phyloP scores from a whole-genome alignment of 2,329 filamentous ascomycete species.

The Cadophora sp. region DNA sequence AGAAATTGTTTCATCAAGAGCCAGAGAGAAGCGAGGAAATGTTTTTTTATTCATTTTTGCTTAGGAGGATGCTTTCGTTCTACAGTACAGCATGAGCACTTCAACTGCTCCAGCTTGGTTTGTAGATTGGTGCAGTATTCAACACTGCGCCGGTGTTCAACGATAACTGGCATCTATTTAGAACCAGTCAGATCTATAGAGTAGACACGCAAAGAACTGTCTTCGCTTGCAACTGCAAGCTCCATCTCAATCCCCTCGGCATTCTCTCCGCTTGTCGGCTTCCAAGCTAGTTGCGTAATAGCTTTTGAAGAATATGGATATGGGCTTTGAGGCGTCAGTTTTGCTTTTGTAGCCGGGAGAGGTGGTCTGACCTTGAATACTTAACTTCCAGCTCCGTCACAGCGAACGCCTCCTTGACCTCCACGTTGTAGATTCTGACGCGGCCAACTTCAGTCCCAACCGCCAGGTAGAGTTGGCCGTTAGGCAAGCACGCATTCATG shows the following conservation, averaged over 20 bases:
- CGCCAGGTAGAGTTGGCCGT: conserved; percentile 52
- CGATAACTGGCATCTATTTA: conserved; percentile 13
- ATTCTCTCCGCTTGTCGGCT: conserved; percentile 50
- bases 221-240: conserved; percentile 54
- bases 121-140: conserved; percentile 37
- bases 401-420: conserved; percentile 40
- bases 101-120: conserved; percentile 18
- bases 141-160: conserved; percentile 17
- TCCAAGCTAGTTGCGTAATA: conserved; percentile 69
- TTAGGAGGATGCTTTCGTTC: neutral
- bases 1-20: too few relatives aligned
- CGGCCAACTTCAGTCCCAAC: conserved; percentile 60
- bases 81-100: conserved; percentile 16
- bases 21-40: too few relatives aligned
- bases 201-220: conserved; percentile 66
- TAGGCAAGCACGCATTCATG: conserved; percentile 46
- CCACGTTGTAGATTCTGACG: conserved; percentile 39
- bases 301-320: conserved; percentile 50
- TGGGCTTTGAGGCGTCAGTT: conserved; percentile 46
- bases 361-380: conserved; percentile 35
- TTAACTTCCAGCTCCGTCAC: conserved; percentile 31
- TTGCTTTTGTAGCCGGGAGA: conserved; percentile 17
- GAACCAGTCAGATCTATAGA: conserved; percentile 39
- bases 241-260: conserved; percentile 31
- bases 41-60: too few relatives aligned